Base-by-base conservation (phyloP, 176 grass and related monocot species). In the Alopecurus myosuroides region DNA sequence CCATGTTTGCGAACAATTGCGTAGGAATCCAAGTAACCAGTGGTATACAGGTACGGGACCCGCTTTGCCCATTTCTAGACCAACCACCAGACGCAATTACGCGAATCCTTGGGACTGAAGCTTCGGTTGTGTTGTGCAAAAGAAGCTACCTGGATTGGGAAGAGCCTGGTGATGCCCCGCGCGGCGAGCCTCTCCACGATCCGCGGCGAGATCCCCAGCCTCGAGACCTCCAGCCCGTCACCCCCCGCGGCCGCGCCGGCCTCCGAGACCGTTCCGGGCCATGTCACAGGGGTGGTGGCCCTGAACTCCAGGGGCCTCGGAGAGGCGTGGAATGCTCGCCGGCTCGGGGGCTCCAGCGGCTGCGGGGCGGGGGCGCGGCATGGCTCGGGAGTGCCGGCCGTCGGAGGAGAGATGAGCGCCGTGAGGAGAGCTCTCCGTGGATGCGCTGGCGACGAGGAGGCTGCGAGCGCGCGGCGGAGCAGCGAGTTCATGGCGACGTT, bases 101-200 rank as follows among this genome's bases (percentile, higher is more conserved):
- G 55, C 84, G 19, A 63, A 75, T 18, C 56, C 13, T 64, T 18
- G 4, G 20, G 15, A 12, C 44, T 10, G 4, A 7, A 51, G 6
- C 18, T 37, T 41, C 7, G n/a, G 44, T 35, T 31, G 0, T 11
- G 35, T 2, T 8, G 28, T 30, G 39, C 12, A 69, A 78, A 11
- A 42, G 20, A 25, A 14, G 14, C 57, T 45, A 99, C 97, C 93
- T 96, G 93, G 85, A 99, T 99, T 35, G 97, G 97, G 68, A 99
- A 99, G 61, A 99, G 93, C 91, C 79, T 94, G 81, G 78, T 84
- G 86, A 99, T 99, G 64, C 86, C 91, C 87, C 67, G 85, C 56
- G 67, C 84, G 18, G 93, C 77, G 20, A 99, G 97, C 52, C 81
- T 81, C 48, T 92, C 89, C 10, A 96, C 91, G 81, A 99, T 99